A percentile compares a stretch with the other conserved stretches of the same genome.
phyloP scores from a whole-genome alignment of 140 eudicot genomes.

The Anethum foeniculum region DNA sequence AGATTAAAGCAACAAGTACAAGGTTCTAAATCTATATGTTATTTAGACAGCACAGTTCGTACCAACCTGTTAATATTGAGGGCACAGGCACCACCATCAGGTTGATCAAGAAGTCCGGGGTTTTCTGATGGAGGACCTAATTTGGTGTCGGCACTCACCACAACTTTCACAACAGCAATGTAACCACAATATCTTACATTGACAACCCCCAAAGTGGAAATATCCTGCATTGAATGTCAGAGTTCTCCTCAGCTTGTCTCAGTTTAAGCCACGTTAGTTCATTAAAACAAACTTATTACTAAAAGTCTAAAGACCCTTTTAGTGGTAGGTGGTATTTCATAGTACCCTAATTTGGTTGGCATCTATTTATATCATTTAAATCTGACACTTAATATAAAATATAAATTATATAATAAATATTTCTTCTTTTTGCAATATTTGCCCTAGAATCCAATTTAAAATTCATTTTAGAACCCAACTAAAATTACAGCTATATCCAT shows the following conservation, averaged over 20 bases:
- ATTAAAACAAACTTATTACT: neutral
- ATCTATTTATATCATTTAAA: too few relatives aligned
- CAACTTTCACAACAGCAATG: slow-evolving; percentile 81
- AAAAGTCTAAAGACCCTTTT: neutral
- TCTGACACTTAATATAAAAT: neutral
- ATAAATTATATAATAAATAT: too few relatives aligned
- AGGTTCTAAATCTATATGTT: neutral
- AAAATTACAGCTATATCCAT: neutral
- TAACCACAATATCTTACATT: slow-evolving; percentile 84
- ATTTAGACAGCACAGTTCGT: neutral
- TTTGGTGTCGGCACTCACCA: slow-evolving; percentile 41
- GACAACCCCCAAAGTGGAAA: slow-evolving; percentile 84
- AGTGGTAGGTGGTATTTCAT: neutral
- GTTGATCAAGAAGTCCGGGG: slow-evolving; percentile 74
- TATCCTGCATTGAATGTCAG: slow-evolving; percentile 51
- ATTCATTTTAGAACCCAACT: neutral
- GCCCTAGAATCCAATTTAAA: neutral
- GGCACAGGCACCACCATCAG: slow-evolving; percentile 97
- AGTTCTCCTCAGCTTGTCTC: slow-evolving; percentile 8
- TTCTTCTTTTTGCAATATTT: too few relatives aligned
- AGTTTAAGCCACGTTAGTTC: neutral
- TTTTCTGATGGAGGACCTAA: slow-evolving; percentile 40
- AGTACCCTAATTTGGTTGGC: neutral
- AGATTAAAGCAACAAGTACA: neutral
- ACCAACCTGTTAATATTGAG: slow-evolving; percentile 90